Percentiles rank a stretch among this genome's conserved stretches.
Conservation (phyloP, 2,329 filamentous ascomycete species). For the Drechslerella coelobrocha region DNA sequence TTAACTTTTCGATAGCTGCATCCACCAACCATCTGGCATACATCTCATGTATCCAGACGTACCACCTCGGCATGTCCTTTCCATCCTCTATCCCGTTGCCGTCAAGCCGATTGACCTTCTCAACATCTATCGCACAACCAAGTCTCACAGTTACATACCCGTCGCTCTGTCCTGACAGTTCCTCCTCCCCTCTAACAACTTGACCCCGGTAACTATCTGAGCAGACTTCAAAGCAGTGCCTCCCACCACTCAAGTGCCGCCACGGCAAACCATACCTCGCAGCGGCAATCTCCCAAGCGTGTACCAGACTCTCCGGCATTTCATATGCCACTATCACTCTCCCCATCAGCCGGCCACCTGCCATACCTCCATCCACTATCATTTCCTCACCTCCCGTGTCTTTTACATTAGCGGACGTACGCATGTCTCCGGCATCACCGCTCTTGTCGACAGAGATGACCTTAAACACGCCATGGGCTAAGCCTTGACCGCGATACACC, state of each 20-base stretch:
- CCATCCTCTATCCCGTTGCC: conserved; percentile 19
- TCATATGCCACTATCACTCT: background rate
- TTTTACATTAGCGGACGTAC: too few species aligned
- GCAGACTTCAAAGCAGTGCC: conserved; percentile 43
- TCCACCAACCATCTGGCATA: conserved; percentile 47
- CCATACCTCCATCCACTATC: background rate
- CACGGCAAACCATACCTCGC: conserved; percentile 29
- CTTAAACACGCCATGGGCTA: conserved; percentile 35
- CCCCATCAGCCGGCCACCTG: background rate
- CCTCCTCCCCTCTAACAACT: background rate
- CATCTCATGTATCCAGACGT: conserved; percentile 46
- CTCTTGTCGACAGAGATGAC: conserved; percentile 12
- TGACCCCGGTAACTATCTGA: background rate
- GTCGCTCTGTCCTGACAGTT: too few species aligned
- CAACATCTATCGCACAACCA: conserved; percentile 41
- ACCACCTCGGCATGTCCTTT: conserved; percentile 29
- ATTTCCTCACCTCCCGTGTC: background rate
- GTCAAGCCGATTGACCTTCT: conserved; percentile 30
- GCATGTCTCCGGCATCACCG: too few species aligned
- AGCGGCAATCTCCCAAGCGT: conserved; percentile 28
- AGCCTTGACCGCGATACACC: conserved; percentile 18
- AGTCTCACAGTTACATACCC: conserved; percentile 36
- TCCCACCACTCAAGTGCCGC: conserved; percentile 38
- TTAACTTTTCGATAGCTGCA: conserved; percentile 29
- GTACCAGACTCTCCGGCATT: background rate